phyloP scores from a whole-genome alignment of 2,329 filamentous ascomycete species.

The Neodidymelliopsis sp. region DNA sequence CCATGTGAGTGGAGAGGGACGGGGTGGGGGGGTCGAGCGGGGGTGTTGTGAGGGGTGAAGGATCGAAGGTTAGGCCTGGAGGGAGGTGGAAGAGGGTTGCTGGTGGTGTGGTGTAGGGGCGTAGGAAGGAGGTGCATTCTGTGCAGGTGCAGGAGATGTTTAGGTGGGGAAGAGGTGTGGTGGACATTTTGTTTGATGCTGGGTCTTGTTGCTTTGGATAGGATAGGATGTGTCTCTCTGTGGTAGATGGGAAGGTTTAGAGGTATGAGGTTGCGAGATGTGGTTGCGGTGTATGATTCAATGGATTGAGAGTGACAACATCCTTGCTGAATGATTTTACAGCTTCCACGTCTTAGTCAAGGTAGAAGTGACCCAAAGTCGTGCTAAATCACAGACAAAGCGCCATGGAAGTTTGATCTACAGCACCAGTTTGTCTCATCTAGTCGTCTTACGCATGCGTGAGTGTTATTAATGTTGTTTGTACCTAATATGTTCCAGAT shows the following conservation, averaged over 20 bases:
- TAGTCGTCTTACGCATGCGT: background rate
- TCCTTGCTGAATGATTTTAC: background rate
- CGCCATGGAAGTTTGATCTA: background rate
- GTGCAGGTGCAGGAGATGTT: constrained; percentile 25
- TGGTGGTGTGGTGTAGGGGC: constrained; percentile 9
- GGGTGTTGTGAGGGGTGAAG: background rate
- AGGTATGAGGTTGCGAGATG: background rate
- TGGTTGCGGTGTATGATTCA: background rate
- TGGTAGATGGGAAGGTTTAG: too few species aligned
- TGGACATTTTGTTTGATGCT: constrained; percentile 6
- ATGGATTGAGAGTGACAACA: background rate
- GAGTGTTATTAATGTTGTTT: constrained; percentile 2
- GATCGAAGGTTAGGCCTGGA: background rate
- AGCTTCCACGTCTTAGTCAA: background rate
- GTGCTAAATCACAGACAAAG: background rate
- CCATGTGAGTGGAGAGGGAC: background rate
- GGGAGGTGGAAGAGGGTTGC: background rate
- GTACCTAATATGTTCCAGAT: background rate
- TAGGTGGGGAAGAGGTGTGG: background rate
- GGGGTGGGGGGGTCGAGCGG: background rate
- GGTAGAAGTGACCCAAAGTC: background rate
- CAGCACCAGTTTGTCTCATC: background rate
- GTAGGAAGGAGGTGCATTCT: constrained; percentile 23
- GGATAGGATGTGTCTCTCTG: background rate
- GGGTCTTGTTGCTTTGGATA: background rate